A percentile compares a stretch with the other conserved stretches of the same genome.
phyloP scores from a whole-genome alignment of 257 asterid species.

The Penstemon eatonii region DNA sequence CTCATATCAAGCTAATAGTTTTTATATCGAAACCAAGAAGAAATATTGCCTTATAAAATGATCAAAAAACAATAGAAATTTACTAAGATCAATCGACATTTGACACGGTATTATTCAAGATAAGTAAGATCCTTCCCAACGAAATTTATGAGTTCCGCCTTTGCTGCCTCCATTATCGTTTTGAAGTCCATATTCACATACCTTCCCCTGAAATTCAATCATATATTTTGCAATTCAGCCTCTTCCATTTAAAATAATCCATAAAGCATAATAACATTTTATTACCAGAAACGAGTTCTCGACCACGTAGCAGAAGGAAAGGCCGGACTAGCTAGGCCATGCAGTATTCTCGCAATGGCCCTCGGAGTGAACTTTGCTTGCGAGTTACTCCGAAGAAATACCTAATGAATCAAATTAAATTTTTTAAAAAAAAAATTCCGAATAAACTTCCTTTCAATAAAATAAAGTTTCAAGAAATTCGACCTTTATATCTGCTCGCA shows the following conservation, averaged over 20 bases:
- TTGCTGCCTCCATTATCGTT: slow-evolving; percentile 82
- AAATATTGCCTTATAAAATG: too few relatives aligned
- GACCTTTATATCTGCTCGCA: slow-evolving; percentile 92
- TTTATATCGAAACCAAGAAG: too few relatives aligned
- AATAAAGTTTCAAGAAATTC: neutral
- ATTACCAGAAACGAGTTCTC: slow-evolving; percentile 94
- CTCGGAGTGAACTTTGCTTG: slow-evolving; percentile 85
- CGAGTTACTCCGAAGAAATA: slow-evolving; percentile 79
- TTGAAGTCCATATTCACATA: slow-evolving; percentile 71
- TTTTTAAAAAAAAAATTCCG: neutral
- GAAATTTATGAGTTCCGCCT: slow-evolving; percentile 62
- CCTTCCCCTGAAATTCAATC: slow-evolving; percentile 72
- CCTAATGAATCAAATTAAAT: slow-evolving; percentile 50
- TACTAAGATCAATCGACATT: too few relatives aligned
- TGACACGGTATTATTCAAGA: neutral
- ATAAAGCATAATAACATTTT: too few relatives aligned
- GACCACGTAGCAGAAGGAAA: slow-evolving; percentile 87
- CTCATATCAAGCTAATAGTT: too few relatives aligned
- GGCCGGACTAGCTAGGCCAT: slow-evolving; percentile 89
- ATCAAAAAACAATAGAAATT: too few relatives aligned
- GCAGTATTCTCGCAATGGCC: slow-evolving; percentile 91
- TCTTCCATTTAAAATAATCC: neutral
- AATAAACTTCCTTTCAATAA: neutral
- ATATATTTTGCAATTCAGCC: slow-evolving; percentile 1
- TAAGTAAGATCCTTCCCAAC: slow-evolving; percentile 48